Evolutionary conservation across 2,329 filamentous ascomycete species (phyloP).

Genomic region (Periconia sp.): DNA sequence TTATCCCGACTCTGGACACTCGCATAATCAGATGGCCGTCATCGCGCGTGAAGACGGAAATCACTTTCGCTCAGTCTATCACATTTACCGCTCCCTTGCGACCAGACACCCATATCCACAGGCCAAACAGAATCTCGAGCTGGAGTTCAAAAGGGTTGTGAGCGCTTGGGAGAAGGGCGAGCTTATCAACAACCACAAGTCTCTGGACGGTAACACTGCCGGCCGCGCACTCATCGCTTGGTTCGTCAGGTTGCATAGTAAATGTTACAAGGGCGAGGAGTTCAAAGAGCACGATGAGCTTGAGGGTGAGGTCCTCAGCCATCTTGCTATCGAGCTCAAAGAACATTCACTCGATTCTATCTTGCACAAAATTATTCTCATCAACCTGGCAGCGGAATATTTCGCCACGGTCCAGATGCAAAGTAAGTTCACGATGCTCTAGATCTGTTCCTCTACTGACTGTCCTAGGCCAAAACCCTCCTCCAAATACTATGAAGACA

Average conservation of each 20-base stretch:
- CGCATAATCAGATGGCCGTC: constrained; percentile 90
- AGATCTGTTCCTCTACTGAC: constrained; percentile 17
- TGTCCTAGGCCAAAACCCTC: constrained; percentile 27
- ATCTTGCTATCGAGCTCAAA: constrained; percentile 75
- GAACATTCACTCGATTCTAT: constrained; percentile 68
- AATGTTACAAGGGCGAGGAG: constrained; percentile 77
- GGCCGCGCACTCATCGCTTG: constrained; percentile 74
- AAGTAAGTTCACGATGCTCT: no score
- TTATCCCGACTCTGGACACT: constrained; percentile 77
- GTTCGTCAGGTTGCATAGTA: constrained; percentile 86
- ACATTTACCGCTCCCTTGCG: constrained; percentile 83
- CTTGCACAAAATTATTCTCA: constrained; percentile 79
- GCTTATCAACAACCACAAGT: constrained; percentile 51
- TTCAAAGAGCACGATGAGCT: constrained; percentile 80
- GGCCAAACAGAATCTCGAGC: constrained; percentile 76
- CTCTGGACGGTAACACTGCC: constrained; percentile 56
- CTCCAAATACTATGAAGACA: constrained; percentile 45
- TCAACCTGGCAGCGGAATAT: constrained; percentile 85
- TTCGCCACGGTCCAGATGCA: constrained; percentile 68
- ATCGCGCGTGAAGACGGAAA: constrained; percentile 79
- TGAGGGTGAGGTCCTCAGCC: constrained; percentile 82
- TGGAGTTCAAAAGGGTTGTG: constrained; percentile 75
- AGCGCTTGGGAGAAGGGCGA: constrained; percentile 63
- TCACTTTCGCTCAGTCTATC: constrained; percentile 84
- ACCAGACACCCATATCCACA: constrained; percentile 76